phyloP scores from a whole-genome alignment of 148 eudicot genomes.

The Silene latifolia region DNA sequence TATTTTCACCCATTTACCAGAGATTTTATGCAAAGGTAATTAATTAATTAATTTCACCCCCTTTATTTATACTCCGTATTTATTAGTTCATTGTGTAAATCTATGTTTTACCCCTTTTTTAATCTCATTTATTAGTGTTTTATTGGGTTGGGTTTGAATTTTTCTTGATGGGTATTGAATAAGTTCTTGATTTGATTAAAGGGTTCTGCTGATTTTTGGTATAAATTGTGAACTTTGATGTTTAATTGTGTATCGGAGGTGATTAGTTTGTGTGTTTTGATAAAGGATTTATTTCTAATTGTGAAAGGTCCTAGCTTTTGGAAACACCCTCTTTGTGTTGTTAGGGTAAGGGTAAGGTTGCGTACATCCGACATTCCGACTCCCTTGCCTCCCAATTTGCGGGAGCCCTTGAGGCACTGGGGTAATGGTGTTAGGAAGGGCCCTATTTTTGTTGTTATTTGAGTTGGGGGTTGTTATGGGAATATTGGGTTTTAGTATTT shows the following conservation, averaged over 20 bases:
- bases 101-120: background rate
- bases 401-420: too few relatives aligned
- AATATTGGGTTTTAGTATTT: background rate
- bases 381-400: too few relatives aligned
- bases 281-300: background rate
- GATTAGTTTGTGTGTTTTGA: background rate
- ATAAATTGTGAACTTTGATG: slow-evolving; percentile 4
- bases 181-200: slow-evolving; percentile 10
- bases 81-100: slow-evolving; percentile 1
- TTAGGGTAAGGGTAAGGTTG: too few relatives aligned
- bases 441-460: background rate
- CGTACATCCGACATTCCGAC: too few relatives aligned
- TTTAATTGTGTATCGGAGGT: background rate
- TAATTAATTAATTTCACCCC: background rate
- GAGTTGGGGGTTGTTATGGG: background rate
- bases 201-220: slow-evolving; percentile 7
- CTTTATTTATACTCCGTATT: background rate
- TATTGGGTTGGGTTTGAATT: slow-evolving; percentile 4
- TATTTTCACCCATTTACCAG: background rate
- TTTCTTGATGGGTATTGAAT: slow-evolving; percentile 1
- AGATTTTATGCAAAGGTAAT: slow-evolving; percentile 1
- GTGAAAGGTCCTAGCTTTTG: background rate
- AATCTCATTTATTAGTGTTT: background rate
- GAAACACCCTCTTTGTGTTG: too few relatives aligned
- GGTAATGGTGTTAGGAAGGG: background rate